These are phyloP conservation scores for Chalaropsis thielavioides DNA, from an alignment of 2,329 filamentous ascomycete genomes.

Conservation along the genomic window DNA sequence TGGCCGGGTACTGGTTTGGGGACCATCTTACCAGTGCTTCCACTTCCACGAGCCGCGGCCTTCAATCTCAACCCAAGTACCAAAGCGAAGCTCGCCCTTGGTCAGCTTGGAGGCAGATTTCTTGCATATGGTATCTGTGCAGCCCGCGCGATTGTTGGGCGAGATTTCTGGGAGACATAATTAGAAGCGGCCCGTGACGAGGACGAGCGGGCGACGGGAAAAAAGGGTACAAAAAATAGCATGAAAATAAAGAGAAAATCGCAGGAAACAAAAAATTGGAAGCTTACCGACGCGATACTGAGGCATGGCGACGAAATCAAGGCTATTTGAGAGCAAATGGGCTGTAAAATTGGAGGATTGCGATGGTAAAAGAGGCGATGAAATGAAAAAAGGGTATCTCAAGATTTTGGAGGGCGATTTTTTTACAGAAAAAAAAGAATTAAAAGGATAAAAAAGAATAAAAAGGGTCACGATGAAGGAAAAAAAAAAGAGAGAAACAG, in stretches of 20 bases:
- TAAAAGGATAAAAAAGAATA: conserved; percentile 7
- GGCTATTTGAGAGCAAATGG: neutral
- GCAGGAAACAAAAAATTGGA: neutral
- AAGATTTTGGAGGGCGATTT: neutral
- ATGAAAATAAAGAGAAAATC: conserved; percentile 5
- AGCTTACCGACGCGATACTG: conserved; percentile 33
- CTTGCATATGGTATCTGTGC: conserved; percentile 61
- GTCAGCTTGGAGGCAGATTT: conserved; percentile 51
- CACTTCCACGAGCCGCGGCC: conserved; percentile 55
- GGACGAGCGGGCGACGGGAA: neutral
- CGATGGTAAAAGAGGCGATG: conserved; percentile 12
- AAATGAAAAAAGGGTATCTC: conserved; percentile 3
- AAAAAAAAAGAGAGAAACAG: conserved; percentile 11
- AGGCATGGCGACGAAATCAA: conserved; percentile 25
- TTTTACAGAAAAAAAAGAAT: neutral
- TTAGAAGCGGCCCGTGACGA: neutral
- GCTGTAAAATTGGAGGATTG: neutral
- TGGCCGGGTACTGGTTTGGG: neutral
- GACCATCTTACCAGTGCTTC: conserved; percentile 63
- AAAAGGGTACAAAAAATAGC: neutral
- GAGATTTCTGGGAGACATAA: conserved; percentile 44
- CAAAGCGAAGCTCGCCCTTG: conserved; percentile 69
- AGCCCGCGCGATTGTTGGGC: conserved; percentile 57
- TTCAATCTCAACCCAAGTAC: conserved; percentile 51
- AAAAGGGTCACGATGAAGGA: neutral